phyloP scores from a whole-genome alignment of 257 asterid species.

The Solanum bukasovii region DNA sequence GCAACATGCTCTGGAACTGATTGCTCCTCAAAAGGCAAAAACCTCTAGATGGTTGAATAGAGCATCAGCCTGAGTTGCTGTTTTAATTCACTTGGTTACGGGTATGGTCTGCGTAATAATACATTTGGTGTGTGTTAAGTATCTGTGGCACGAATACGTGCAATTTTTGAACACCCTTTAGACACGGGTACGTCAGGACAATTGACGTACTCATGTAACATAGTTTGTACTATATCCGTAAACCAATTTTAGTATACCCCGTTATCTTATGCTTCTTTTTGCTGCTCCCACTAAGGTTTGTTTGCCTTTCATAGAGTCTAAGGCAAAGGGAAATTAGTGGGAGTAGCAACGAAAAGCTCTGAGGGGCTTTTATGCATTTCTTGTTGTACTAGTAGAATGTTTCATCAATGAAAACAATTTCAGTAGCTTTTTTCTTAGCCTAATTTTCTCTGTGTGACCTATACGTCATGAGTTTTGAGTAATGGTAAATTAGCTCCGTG shows the following conservation, averaged over 20 bases:
- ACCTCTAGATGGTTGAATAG: slow-evolving; percentile 22
- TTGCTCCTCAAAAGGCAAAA: slow-evolving; percentile 41
- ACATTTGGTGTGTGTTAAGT: neutral
- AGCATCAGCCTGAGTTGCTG: neutral
- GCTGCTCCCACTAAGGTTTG: slow-evolving; percentile 90
- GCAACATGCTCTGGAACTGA: slow-evolving; percentile 37
- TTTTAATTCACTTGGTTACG: neutral
- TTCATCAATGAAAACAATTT: neutral
- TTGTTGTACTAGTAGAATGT: slow-evolving; percentile 9
- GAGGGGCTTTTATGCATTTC: slow-evolving; percentile 54
- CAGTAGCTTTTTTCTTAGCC: neutral
- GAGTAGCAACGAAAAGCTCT: slow-evolving; percentile 99
- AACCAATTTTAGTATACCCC: slow-evolving; percentile 39
- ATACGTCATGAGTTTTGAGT: neutral
- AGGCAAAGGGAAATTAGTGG: slow-evolving; percentile 85
- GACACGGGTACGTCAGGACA: neutral
- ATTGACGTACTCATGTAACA: neutral
- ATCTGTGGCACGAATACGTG: neutral
- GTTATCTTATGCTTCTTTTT: slow-evolving; percentile 79
- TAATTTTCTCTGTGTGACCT: neutral
- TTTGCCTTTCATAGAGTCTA: slow-evolving; percentile 35
- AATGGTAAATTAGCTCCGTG: neutral
- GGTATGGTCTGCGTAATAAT: neutral
- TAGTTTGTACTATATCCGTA: neutral
- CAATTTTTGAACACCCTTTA: neutral